Percentiles rank a stretch among this genome's conserved stretches.
Evolutionary conservation across 306 rosid species (phyloP).

Genomic region (Vachellia collinsii): DNA sequence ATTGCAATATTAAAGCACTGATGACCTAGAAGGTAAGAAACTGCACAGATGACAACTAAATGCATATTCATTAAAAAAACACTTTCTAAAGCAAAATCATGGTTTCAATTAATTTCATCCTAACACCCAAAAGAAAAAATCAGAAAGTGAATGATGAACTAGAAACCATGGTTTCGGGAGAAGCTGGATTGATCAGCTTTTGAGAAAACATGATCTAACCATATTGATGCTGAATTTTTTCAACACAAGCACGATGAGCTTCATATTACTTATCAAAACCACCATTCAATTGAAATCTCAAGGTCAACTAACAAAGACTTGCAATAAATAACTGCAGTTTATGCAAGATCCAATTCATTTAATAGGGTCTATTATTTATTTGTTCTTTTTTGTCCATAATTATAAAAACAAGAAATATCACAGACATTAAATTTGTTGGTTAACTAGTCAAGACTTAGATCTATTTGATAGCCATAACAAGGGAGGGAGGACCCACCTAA

Average conservation of each 20-base stretch:
- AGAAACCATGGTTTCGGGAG: too few relatives aligned
- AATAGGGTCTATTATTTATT: neutral
- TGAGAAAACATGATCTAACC: neutral
- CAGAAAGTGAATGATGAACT: too few relatives aligned
- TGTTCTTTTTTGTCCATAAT: neutral
- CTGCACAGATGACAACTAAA: neutral
- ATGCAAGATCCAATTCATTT: neutral
- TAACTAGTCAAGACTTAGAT: constrained; percentile 2
- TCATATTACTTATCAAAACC: neutral
- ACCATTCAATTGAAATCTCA: constrained; percentile 16
- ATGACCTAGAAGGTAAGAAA: neutral
- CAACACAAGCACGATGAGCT: neutral
- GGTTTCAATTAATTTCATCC: too few relatives aligned
- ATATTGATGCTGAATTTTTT: neutral
- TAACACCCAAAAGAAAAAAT: too few relatives aligned
- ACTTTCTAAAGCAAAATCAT: too few relatives aligned
- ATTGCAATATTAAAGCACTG: neutral
- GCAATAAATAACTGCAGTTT: constrained; percentile 4
- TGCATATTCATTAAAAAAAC: too few relatives aligned
- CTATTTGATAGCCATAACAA: neutral
- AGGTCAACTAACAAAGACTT: constrained; percentile 13
- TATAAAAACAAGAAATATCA: neutral
- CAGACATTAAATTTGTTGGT: constrained; percentile 24
- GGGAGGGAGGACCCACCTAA: constrained; percentile 18
- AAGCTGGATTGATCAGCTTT: too few relatives aligned